phyloP scores from a whole-genome alignment of 768 basidiomycete genomes.

The Dioszegia crocea region DNA sequence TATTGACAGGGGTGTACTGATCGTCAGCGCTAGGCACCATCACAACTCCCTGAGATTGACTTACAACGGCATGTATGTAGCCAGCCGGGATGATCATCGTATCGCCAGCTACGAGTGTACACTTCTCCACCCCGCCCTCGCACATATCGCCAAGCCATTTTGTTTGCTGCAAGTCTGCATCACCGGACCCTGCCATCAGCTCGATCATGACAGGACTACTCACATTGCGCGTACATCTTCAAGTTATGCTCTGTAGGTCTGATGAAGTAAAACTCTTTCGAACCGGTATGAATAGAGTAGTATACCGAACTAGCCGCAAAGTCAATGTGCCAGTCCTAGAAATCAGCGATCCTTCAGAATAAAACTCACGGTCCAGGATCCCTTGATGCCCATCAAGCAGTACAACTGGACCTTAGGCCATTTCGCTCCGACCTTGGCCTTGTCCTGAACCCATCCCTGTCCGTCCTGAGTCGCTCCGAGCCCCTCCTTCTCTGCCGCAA shows the following conservation, averaged over 20 bases:
- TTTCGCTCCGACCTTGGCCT: slow-evolving; percentile 1
- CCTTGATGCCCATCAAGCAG: slow-evolving; percentile 90
- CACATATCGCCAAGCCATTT: slow-evolving; percentile 90
- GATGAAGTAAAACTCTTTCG: slow-evolving; percentile 95
- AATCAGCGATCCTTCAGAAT: slow-evolving; percentile 1
- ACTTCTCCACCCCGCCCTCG: slow-evolving; percentile 81
- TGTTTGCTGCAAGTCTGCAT: slow-evolving; percentile 72
- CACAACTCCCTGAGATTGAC: slow-evolving; percentile 37
- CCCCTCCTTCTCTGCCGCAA: slow-evolving; percentile 12
- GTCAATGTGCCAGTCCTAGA: slow-evolving; percentile 95
- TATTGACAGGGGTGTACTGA: slow-evolving; percentile 84
- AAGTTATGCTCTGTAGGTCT: slow-evolving; percentile 80
- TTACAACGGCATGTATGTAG: slow-evolving; percentile 95
- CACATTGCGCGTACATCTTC: slow-evolving; percentile 79
- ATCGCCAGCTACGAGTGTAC: slow-evolving; percentile 42
- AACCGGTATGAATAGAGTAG: slow-evolving; percentile 82
- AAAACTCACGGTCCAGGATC: slow-evolving; percentile 80
- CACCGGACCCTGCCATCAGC: slow-evolving; percentile 63
- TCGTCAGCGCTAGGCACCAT: slow-evolving; percentile 2
- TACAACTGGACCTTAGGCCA: slow-evolving; percentile 89
- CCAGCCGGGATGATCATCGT: slow-evolving; percentile 79
- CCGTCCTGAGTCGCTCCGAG: slow-evolving; percentile 3
- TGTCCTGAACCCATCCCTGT: slow-evolving; percentile 6
- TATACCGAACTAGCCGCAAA: slow-evolving; percentile 98
- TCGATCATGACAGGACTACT: background rate